Base-by-base conservation (phyloP, 73 alveolate genomes). In the Breviolum minutum region DNA sequence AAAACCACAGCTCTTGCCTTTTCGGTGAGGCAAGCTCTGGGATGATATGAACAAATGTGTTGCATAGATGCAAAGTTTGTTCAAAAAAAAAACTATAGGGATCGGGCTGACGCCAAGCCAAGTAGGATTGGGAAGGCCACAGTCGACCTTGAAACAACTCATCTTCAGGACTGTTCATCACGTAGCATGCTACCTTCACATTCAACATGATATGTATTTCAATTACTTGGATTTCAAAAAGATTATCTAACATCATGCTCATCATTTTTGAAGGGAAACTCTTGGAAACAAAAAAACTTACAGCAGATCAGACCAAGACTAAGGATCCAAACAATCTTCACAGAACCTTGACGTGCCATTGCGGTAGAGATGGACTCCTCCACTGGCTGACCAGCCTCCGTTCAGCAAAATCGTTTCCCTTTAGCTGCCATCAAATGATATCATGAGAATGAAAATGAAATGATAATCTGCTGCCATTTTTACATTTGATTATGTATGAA, bases 1-100 rank as follows among this genome's bases (percentile, higher is more conserved):
- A 29, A 90, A 90, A 87, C 97, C 97, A 63, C 97, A 90, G 30
- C 20, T 90, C 88, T 90, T 90, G 97, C 97, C 97, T 90, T 29
- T 48, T 2, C 5, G 32, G 29, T 7, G 85, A 12, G 48, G 60
- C 16, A 10, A 8, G 14, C 87, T 0, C 14, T 24, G 17, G 13
- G 62, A 10, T 30, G 63, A 7, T 20, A 12, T 63, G 63, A 22
- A 22, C 94, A 0, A 20, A 7, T n/a, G 68, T 27, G 48, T 19
- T 24, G 14, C 26, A 64, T 22, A 17, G 87, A 17, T 79, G 64
- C 6, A 7, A 6, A 11, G 87, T 29, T 63, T 8, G 27, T 7
- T n/a, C n/a, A n/a, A n/a, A n/a, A n/a, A n/a, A n/a, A n/a, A 19
- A 24, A 27, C 12, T 27, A 61, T 77, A 30, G 63, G 63, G 68